A percentile compares a stretch with the other conserved stretches of the same genome.
Conservation (phyloP, 345 rosid genomes). For the Lepidium africanum region DNA sequence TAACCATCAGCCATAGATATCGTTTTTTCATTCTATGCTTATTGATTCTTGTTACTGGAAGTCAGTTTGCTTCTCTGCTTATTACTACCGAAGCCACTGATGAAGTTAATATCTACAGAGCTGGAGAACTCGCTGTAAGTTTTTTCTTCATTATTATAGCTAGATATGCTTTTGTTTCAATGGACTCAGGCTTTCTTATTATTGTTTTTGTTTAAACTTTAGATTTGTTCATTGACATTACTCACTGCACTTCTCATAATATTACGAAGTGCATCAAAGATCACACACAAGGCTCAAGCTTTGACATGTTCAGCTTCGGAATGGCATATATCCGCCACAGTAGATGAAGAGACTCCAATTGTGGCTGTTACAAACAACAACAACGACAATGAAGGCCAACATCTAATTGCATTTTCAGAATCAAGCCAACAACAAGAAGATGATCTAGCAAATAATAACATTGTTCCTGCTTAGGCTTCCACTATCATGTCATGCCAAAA, state of each 20-base stretch:
- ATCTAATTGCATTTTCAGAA: no score
- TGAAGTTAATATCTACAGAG: slow-evolving; percentile 48
- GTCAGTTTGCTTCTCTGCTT: slow-evolving; percentile 81
- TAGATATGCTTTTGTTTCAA: no score
- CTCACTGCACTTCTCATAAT: slow-evolving; percentile 58
- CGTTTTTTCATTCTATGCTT: slow-evolving; percentile 52
- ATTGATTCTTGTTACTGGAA: slow-evolving; percentile 65
- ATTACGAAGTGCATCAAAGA: slow-evolving; percentile 76
- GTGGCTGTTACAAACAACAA: slow-evolving; percentile 1
- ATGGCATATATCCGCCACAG: slow-evolving; percentile 85
- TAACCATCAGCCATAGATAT: slow-evolving; percentile 85
- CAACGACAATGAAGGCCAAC: neutral
- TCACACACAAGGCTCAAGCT: slow-evolving; percentile 90
- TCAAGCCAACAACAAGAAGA: no score
- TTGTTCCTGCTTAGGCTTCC: slow-evolving; percentile 58
- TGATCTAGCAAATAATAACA: slow-evolving; percentile 54
- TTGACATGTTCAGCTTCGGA: slow-evolving; percentile 82
- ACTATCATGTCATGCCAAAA: slow-evolving; percentile 81
- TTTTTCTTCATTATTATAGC: no score
- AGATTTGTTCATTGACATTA: slow-evolving; percentile 81
- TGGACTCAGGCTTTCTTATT: neutral
- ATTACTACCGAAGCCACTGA: slow-evolving; percentile 50
- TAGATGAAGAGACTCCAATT: slow-evolving; percentile 70
- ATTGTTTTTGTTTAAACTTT: neutral
- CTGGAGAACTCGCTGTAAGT: slow-evolving; percentile 87